A percentile compares a stretch with the other conserved stretches of the same genome.
phyloP scores from a whole-genome alignment of 257 asterid species.

The Coffea eugenioides region DNA sequence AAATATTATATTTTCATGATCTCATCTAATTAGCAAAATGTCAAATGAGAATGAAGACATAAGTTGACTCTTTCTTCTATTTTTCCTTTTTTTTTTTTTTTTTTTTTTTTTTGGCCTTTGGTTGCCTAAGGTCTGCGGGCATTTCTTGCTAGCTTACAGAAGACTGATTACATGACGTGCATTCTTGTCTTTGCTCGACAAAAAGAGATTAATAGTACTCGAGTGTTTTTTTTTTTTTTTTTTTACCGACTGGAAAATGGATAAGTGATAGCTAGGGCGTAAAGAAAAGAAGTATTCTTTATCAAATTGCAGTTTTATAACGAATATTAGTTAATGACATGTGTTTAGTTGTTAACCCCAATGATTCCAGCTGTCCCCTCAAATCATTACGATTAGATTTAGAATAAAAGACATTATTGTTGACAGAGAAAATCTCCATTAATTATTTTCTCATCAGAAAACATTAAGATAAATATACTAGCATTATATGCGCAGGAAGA shows the following conservation, averaged over 20 bases:
- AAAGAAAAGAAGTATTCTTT: neutral
- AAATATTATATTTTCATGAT: neutral
- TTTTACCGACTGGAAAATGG: neutral
- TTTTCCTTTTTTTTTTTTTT: neutral
- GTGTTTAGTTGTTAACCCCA: slow-evolving; percentile 13
- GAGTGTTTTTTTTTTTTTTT: neutral
- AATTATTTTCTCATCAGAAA: neutral
- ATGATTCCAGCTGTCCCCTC: neutral
- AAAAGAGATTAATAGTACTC: neutral
- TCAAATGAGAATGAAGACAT: neutral
- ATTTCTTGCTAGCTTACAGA: neutral
- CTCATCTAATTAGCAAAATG: neutral
- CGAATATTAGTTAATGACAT: neutral
- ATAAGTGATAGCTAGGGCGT: neutral
- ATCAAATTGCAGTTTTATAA: neutral
- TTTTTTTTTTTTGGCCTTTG: too few relatives aligned
- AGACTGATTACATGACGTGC: neutral
- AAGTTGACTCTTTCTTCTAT: neutral
- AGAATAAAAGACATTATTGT: too few relatives aligned
- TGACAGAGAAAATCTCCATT: neutral
- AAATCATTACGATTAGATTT: neutral
- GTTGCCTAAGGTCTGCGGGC: neutral
- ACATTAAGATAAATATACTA: neutral
- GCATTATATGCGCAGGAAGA: neutral
- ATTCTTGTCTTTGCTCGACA: neutral